These are phyloP conservation scores for Scheffersomyces segobiensis DNA, from an alignment of 1,139 yeast genomes.

Conservation along the genomic window DNA sequence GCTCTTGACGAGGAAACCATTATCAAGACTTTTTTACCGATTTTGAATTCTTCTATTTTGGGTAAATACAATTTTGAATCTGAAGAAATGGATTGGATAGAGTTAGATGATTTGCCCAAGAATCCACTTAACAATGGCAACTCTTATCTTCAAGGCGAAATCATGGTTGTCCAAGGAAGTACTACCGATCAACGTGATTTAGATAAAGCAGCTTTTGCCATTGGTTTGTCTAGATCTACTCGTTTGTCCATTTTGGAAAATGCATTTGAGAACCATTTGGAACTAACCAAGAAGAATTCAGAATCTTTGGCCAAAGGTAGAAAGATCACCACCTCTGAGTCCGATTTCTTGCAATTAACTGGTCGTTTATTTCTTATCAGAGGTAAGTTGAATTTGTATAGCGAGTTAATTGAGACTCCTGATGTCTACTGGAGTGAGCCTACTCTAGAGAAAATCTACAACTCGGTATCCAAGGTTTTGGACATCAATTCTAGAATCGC, in stretches of 20 bases:
- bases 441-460: conserved; percentile 71
- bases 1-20: conserved; percentile 59
- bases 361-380: conserved; percentile 74
- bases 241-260: conserved; percentile 77
- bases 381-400: conserved; percentile 79
- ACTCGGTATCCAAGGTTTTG: conserved; percentile 64
- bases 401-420: conserved; percentile 91
- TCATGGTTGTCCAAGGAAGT: conserved; percentile 59
- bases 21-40: conserved; percentile 51
- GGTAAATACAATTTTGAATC: conserved; percentile 60
- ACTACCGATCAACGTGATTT: conserved; percentile 49
- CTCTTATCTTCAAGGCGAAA: conserved; percentile 64
- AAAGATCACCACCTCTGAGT: conserved; percentile 55
- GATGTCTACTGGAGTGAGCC: conserved; percentile 95
- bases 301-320: conserved; percentile 66
- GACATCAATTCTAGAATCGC: conserved; percentile 78
- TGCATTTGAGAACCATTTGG: conserved; percentile 66
- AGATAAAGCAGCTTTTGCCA: conserved; percentile 87
- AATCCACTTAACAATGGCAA: conserved; percentile 28
- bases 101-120: conserved; percentile 30
- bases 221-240: conserved; percentile 84
- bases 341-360: conserved; percentile 66
- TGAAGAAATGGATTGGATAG: conserved; percentile 88
- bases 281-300: conserved; percentile 62
- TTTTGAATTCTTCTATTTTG: conserved; percentile 29